phyloP scores from a whole-genome alignment of 352 stramenopile species.

The Phytophthora capsici region DNA sequence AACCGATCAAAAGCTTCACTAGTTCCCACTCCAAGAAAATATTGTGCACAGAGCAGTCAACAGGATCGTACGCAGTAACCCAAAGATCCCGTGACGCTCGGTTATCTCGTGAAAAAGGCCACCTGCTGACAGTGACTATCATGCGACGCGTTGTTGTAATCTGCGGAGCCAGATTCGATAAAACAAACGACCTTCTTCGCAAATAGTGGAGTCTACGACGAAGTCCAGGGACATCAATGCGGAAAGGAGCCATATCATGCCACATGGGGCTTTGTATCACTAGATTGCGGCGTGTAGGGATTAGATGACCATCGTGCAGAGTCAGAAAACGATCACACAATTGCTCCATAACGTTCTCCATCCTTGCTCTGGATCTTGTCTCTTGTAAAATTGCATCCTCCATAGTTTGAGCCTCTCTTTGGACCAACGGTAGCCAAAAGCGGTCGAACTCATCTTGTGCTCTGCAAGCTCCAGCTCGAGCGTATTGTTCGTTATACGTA shows the following conservation, averaged over 20 bases:
- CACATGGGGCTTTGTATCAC: slow-evolving; percentile 48
- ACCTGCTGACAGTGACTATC: slow-evolving; percentile 60
- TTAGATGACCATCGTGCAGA: slow-evolving; percentile 48
- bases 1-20: slow-evolving; percentile 55
- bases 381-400: slow-evolving; percentile 40
- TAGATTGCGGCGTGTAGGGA: slow-evolving; percentile 59
- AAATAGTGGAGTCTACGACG: slow-evolving; percentile 49
- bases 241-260: slow-evolving; percentile 29
- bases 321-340: slow-evolving; percentile 51
- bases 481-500: slow-evolving; percentile 61
- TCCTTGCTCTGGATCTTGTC: slow-evolving; percentile 24
- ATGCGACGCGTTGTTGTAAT: slow-evolving; percentile 33
- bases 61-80: slow-evolving; percentile 67
- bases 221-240: slow-evolving; percentile 57
- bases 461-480: slow-evolving; percentile 33
- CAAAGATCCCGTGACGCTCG: slow-evolving; percentile 34
- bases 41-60: slow-evolving; percentile 39
- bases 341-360: slow-evolving; percentile 41
- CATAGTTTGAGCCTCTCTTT: slow-evolving; percentile 28
- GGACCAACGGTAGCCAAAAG: slow-evolving; percentile 34
- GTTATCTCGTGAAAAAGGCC: slow-evolving; percentile 11
- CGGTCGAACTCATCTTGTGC: slow-evolving; percentile 48
- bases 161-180: slow-evolving; percentile 35
- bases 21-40: slow-evolving; percentile 81
- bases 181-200: slow-evolving; percentile 39